phyloP scores from a whole-genome alignment of 2,329 filamentous ascomycete genomes.

The Fusarium sp. region DNA sequence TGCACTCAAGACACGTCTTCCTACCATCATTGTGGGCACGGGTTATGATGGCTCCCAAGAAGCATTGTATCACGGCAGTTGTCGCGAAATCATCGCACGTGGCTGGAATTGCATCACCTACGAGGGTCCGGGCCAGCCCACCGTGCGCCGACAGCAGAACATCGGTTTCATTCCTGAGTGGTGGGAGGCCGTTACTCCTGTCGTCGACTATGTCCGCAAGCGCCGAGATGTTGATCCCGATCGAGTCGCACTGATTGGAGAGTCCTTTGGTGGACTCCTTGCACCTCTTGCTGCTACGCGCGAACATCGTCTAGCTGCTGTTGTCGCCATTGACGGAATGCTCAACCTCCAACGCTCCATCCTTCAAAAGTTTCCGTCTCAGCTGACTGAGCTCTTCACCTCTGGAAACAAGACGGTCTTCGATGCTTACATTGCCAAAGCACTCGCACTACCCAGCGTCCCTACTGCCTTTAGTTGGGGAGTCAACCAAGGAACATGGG shows the following conservation, averaged over 20 bases:
- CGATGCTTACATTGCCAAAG: background rate
- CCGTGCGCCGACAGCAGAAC: conserved; percentile 22
- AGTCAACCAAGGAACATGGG: conserved; percentile 20
- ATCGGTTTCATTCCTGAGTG: conserved; percentile 26
- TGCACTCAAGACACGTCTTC: conserved; percentile 31
- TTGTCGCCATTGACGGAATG: conserved; percentile 28
- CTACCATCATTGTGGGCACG: conserved; percentile 58
- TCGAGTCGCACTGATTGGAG: conserved; percentile 11
- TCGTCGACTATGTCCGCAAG: conserved; percentile 17
- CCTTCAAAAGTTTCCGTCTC: background rate
- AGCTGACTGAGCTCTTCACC: conserved; percentile 5
- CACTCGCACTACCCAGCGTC: background rate
- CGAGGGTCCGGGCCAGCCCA: conserved; percentile 26
- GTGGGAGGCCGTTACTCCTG: conserved; percentile 23
- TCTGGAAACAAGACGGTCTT: conserved; percentile 19
- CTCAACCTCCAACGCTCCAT: conserved; percentile 11
- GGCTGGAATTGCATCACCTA: conserved; percentile 53
- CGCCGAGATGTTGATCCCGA: conserved; percentile 18
- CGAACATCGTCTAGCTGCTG: conserved; percentile 29
- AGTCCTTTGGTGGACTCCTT: conserved; percentile 43
- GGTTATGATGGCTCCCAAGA: conserved; percentile 61
- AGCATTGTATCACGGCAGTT: conserved; percentile 58
- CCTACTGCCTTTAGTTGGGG: conserved; percentile 22
- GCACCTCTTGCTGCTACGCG: conserved; percentile 25
- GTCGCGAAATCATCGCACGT: conserved; percentile 53